A percentile compares a stretch with the other conserved stretches of the same genome.
These are phyloP conservation scores for Xylaria longipes DNA, from an alignment of 495 filamentous ascomycete species.

Conservation along the genomic window DNA sequence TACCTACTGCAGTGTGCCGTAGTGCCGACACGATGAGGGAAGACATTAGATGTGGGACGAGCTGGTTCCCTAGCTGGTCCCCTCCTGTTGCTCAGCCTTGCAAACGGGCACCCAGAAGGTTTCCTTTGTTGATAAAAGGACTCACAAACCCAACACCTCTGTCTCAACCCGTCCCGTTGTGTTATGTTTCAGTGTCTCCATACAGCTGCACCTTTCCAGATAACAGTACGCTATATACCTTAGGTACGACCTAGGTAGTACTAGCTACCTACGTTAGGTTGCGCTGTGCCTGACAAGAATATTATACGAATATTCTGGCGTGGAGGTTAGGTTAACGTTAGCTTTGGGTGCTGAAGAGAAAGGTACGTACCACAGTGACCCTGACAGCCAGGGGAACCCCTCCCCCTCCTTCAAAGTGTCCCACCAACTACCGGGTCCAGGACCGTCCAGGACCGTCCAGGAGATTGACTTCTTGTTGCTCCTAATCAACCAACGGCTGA, in stretches of 20 bases:
- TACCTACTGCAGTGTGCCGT: too few species aligned
- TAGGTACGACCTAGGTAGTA: neutral
- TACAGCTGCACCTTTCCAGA: neutral
- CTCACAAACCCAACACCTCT: neutral
- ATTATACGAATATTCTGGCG: neutral
- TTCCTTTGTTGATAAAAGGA: constrained; percentile 18
- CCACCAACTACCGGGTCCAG: neutral
- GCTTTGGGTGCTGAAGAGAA: constrained; percentile 13
- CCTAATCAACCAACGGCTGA: neutral
- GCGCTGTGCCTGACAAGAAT: neutral
- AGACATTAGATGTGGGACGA: neutral
- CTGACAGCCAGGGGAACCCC: neutral
- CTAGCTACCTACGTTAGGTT: neutral
- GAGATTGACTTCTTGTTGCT: neutral
- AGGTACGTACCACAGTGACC: constrained; percentile 17
- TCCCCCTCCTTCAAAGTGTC: constrained; percentile 17
- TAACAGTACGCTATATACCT: neutral
- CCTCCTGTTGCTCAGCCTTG: constrained; percentile 13
- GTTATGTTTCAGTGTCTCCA: neutral
- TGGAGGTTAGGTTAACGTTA: neutral
- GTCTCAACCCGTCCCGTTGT: neutral
- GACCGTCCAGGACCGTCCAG: too few species aligned
- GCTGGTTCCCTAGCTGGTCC: neutral
- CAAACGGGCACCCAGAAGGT: neutral
- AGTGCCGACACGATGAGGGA: neutral